A percentile compares a stretch with the other conserved stretches of the same genome.
Evolutionary conservation across 1,284 basidiomycete genomes (phyloP).

Genomic region (Vanrija humicola): DNA sequence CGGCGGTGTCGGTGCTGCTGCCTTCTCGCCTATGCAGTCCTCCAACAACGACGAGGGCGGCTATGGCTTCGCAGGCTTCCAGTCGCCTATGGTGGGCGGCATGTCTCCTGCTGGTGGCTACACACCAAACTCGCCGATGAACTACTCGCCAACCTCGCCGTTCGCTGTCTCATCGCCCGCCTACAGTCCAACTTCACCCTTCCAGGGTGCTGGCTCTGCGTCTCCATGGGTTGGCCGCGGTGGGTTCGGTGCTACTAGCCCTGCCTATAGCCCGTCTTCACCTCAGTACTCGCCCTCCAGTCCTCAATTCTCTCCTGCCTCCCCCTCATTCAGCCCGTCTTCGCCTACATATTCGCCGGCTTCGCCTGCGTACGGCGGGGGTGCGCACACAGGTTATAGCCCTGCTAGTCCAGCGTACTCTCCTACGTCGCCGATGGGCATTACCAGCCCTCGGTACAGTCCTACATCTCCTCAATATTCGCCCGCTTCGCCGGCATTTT

Average conservation of each 20-base stretch:
- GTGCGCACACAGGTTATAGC: conserved; percentile 29
- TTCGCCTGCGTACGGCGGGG: conserved; percentile 64
- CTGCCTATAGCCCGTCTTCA: conserved; percentile 76
- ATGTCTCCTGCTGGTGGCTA: conserved; percentile 64
- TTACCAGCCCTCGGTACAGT: conserved; percentile 21
- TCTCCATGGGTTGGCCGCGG: conserved; percentile 69
- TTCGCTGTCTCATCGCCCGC: conserved; percentile 50
- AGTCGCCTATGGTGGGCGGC: conserved; percentile 68
- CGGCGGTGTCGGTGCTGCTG: conserved; percentile 74
- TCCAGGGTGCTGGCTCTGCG: conserved; percentile 57
- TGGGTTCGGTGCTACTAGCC: conserved; percentile 58
- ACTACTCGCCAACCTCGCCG: conserved; percentile 80
- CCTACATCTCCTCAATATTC: conserved; percentile 28
- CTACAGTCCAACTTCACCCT: conserved; percentile 73
- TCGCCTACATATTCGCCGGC: conserved; percentile 53
- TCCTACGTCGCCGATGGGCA: conserved; percentile 18
- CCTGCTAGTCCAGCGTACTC: conserved; percentile 37
- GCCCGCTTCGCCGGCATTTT: conserved; percentile 42
- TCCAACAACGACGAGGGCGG: conserved; percentile 73
- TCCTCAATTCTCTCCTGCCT: conserved; percentile 83
- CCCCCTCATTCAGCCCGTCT: conserved; percentile 62
- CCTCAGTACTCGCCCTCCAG: conserved; percentile 86
- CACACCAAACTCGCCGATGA: conserved; percentile 42
- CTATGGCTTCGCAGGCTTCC: conserved; percentile 55
- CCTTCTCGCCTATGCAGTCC: conserved; percentile 90